phyloP scores from a whole-genome alignment of 2,329 filamentous ascomycete species.

The Hymenoscyphus salicellus region DNA sequence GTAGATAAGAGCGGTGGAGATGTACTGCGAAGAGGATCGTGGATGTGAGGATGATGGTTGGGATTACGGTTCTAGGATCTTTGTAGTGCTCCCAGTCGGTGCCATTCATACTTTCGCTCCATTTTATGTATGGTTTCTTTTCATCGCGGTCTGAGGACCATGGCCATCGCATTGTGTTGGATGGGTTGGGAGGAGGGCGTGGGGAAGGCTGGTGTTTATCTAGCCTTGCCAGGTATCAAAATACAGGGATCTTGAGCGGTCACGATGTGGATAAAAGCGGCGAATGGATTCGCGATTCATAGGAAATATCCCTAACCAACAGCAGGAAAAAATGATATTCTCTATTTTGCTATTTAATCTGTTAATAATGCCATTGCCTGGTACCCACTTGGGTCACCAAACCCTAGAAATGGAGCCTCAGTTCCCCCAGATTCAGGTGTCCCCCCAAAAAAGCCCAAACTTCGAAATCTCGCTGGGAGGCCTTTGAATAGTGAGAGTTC shows the following conservation, averaged over 20 bases:
- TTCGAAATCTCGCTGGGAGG: too few species aligned
- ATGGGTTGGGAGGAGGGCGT: constrained; percentile 9
- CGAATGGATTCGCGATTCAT: not conserved
- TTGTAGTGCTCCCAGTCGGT: constrained; percentile 55
- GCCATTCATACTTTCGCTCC: constrained; percentile 45
- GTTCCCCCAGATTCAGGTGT: too few species aligned
- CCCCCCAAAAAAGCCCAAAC: too few species aligned
- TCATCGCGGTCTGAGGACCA: constrained; percentile 40
- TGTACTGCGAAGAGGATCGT: constrained; percentile 53
- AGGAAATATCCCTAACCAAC: too few species aligned
- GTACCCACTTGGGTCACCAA: too few species aligned
- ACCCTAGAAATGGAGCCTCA: too few species aligned
- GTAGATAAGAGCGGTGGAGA: constrained; percentile 73
- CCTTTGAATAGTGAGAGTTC: too few species aligned
- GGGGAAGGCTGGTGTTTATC: not conserved
- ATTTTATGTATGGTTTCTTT: constrained; percentile 39
- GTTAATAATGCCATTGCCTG: too few species aligned
- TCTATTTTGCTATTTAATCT: too few species aligned
- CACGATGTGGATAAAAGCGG: not conserved
- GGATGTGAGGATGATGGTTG: constrained; percentile 53
- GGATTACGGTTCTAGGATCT: constrained; percentile 53
- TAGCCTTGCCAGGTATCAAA: not conserved
- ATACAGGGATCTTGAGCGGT: not conserved
- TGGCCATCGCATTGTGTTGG: constrained; percentile 46
- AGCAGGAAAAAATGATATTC: too few species aligned